phyloP scores from a whole-genome alignment of 1,284 basidiomycete genomes.

The Cryptococcus floricola region DNA sequence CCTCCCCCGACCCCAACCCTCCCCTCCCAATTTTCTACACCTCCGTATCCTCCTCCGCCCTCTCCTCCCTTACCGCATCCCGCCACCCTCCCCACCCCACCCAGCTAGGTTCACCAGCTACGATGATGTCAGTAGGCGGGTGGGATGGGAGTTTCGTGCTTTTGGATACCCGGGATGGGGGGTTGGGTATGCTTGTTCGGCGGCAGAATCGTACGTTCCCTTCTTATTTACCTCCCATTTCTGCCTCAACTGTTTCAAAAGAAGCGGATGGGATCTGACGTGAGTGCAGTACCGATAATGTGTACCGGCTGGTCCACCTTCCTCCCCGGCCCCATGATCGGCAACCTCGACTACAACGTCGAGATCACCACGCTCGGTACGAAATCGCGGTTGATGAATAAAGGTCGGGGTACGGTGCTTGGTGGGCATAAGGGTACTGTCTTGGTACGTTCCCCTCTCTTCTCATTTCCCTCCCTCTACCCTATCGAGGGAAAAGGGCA shows the following conservation, averaged over 20 bases:
- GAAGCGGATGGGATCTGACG: neutral
- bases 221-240: neutral
- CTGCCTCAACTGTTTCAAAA: neutral
- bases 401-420: neutral
- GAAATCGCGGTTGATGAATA: neutral
- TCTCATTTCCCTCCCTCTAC: too few species aligned
- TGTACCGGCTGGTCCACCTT: conserved; percentile 27
- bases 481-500: too few species aligned
- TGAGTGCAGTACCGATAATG: conserved; percentile 28
- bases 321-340: neutral
- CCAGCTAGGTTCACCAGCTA: conserved; percentile 25
- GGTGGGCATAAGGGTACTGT: neutral
- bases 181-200: neutral
- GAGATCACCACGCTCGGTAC: neutral
- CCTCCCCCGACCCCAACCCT: conserved; percentile 1
- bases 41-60: conserved; percentile 18
- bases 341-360: neutral
- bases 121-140: conserved; percentile 22
- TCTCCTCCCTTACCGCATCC: conserved; percentile 25
- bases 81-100: conserved; percentile 23
- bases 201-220: neutral
- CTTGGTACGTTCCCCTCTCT: neutral
- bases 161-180: conserved; percentile 37
- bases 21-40: conserved; percentile 29
- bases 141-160: conserved; percentile 32